These are phyloP conservation scores for Fraxinus ornus DNA, from an alignment of 305 asterid genomes.

Conservation along the genomic window DNA sequence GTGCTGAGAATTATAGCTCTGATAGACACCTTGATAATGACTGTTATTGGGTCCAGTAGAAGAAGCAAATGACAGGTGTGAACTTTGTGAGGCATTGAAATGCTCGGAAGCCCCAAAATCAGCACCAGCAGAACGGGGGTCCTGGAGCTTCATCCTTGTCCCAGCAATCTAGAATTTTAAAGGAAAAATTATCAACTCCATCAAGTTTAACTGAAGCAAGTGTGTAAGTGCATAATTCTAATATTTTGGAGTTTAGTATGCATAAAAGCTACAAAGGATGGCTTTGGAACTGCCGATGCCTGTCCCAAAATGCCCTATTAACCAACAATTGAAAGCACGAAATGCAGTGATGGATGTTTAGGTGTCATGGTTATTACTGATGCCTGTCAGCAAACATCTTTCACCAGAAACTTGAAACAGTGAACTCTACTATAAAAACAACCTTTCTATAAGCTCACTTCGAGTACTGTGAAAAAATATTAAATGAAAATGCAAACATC, in stretches of 20 bases:
- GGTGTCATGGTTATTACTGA: neutral
- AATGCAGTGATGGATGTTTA: neutral
- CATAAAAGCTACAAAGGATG: neutral
- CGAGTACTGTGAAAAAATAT: neutral
- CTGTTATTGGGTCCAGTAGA: constrained; percentile 33
- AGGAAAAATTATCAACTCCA: constrained; percentile 17
- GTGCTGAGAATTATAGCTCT: constrained; percentile 37
- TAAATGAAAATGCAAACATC: neutral
- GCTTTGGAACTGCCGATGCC: neutral
- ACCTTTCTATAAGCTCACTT: neutral
- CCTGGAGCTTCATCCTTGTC: constrained; percentile 40
- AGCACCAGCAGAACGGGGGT: constrained; percentile 39
- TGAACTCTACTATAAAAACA: neutral
- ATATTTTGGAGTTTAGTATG: neutral
- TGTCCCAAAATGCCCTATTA: neutral
- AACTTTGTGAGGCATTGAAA: constrained; percentile 34
- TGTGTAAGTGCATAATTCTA: neutral
- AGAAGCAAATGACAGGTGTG: constrained; percentile 34
- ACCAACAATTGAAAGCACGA: neutral
- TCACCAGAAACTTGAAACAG: neutral
- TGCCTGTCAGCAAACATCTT: neutral
- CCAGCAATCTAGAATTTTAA: constrained; percentile 43
- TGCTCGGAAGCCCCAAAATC: constrained; percentile 41
- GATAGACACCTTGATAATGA: constrained; percentile 34
- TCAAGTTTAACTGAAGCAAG: neutral